These are phyloP conservation scores for Podaxis carcinomalis DNA, from an alignment of 768 basidiomycete genomes.

Conservation along the genomic window DNA sequence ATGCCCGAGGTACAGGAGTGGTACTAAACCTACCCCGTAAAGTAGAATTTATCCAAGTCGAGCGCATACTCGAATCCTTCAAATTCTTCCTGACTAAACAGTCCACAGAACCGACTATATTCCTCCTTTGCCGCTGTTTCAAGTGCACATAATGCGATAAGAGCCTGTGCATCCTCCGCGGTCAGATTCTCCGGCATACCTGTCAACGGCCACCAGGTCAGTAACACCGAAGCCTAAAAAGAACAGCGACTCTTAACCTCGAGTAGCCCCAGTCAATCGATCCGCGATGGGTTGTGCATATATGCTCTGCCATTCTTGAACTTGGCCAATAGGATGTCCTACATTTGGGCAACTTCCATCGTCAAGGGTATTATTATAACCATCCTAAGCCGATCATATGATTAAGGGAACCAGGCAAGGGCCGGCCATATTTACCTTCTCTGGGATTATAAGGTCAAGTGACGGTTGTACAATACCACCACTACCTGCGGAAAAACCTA, in stretches of 20 bases:
- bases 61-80: conserved; percentile 61
- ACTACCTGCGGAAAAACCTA: conserved; percentile 62
- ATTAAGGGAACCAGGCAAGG: background rate
- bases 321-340: conserved; percentile 38
- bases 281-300: conserved; percentile 54
- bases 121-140: conserved; percentile 56
- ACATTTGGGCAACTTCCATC: conserved; percentile 61
- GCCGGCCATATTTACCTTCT: conserved; percentile 37
- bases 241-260: conserved; percentile 32
- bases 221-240: background rate
- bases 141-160: conserved; percentile 78
- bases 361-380: conserved; percentile 64
- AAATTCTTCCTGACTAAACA: conserved; percentile 69
- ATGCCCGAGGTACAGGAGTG: background rate
- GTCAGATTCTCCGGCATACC: conserved; percentile 43
- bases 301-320: conserved; percentile 46
- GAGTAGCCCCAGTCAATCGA: conserved; percentile 57
- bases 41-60: conserved; percentile 78
- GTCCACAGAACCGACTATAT: conserved; percentile 62
- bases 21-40: conserved; percentile 50
- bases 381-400: background rate
- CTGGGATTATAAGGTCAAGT: conserved; percentile 53
- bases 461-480: conserved; percentile 37
- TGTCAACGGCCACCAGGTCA: background rate
- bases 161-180: conserved; percentile 45